These are phyloP conservation scores for Pseudovirgaria hyperparasitica DNA, from an alignment of 2,329 filamentous ascomycete genomes.

Conservation along the genomic window DNA sequence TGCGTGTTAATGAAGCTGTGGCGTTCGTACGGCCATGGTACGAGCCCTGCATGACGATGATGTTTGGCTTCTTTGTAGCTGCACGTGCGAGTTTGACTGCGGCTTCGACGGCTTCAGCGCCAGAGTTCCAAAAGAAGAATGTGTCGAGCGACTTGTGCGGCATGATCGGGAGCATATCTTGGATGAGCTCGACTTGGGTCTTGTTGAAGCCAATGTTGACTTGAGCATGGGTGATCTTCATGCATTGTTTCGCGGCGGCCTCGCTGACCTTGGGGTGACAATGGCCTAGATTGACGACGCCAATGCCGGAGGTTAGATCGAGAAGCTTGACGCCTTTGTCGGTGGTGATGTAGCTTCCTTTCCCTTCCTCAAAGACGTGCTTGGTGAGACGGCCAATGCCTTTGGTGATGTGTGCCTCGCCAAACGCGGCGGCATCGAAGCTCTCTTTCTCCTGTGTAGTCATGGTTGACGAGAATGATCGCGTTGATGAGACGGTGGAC, in stretches of 20 bases:
- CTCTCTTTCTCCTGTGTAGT: too few relatives aligned
- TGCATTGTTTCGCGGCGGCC: conserved; percentile 22
- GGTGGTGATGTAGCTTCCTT: conserved; percentile 20
- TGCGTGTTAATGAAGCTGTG: too few relatives aligned
- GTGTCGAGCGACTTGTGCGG: conserved; percentile 23
- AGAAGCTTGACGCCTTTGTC: conserved; percentile 14
- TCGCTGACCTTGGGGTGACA: conserved; percentile 24
- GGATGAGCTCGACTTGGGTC: conserved; percentile 22
- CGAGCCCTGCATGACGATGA: too few relatives aligned
- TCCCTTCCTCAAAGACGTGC: conserved; percentile 18
- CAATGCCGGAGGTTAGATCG: conserved; percentile 23
- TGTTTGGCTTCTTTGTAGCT: conserved; percentile 24
- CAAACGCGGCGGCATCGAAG: too few relatives aligned
- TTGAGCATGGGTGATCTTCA: conserved; percentile 26
- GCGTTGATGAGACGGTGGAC: too few relatives aligned
- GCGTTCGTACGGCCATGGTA: too few relatives aligned
- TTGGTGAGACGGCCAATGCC: too few relatives aligned
- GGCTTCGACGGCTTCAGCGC: conserved; percentile 23
- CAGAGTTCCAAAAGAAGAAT: conserved; percentile 28
- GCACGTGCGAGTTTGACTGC: conserved; percentile 24
- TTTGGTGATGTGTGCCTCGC: too few relatives aligned
- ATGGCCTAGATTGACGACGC: conserved; percentile 22
- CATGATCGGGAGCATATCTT: conserved; percentile 22
- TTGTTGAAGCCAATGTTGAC: conserved; percentile 29
- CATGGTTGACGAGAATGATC: too few relatives aligned